phyloP scores from a whole-genome alignment of 1,284 basidiomycete species.

The Malassezia sympodialis region DNA sequence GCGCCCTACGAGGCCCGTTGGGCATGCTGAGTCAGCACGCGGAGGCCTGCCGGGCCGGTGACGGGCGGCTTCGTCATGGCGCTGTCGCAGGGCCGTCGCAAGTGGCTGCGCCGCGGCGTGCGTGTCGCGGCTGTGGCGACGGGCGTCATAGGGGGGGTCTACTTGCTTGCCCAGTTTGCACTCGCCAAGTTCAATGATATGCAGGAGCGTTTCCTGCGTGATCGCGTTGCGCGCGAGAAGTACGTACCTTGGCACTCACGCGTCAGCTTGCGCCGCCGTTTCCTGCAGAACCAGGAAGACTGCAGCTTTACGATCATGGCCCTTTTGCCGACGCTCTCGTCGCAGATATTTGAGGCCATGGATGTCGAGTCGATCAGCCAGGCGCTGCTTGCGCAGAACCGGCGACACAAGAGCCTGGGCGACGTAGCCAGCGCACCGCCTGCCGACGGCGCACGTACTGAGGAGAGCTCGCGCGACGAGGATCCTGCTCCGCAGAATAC shows the following conservation, averaged over 20 bases:
- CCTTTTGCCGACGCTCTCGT: conserved; percentile 64
- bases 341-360: conserved; percentile 64
- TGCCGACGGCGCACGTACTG: not conserved
- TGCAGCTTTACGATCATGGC: conserved; percentile 69
- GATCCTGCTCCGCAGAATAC: not conserved
- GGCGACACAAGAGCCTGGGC: not conserved
- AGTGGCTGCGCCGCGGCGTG: conserved; percentile 19
- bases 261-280: conserved; percentile 58
- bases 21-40: conserved; percentile 2
- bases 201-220: conserved; percentile 59
- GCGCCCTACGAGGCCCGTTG: not conserved
- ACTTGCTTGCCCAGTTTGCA: conserved; percentile 61
- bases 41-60: not conserved
- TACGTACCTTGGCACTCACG: conserved; percentile 49
- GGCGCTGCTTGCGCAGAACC: conserved; percentile 53
- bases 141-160: conserved; percentile 58
- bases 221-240: conserved; percentile 64
- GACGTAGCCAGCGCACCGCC: not conserved
- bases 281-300: conserved; percentile 71
- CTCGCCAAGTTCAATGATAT: conserved; percentile 61
- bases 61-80: conserved; percentile 3
- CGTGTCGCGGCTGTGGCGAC: conserved; percentile 46
- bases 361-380: conserved; percentile 69
- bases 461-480: not conserved
- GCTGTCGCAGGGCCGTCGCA: not conserved